These are phyloP conservation scores for Huntiella omanensis DNA, from an alignment of 2,329 filamentous ascomycete species.

Conservation along the genomic window DNA sequence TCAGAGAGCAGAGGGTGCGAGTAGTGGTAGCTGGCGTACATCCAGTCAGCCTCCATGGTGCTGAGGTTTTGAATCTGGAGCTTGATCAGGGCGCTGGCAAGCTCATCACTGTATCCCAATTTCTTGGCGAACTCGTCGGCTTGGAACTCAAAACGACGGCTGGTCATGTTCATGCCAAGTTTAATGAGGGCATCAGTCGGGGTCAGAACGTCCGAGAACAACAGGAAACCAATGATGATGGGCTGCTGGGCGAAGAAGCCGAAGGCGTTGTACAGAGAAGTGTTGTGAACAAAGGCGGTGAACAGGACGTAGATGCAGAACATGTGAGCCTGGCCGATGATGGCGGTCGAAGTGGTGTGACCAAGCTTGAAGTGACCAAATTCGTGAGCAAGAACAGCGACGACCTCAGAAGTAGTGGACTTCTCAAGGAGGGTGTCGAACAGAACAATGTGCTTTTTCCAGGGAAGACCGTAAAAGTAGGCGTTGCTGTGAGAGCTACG, in stretches of 20 bases:
- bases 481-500: conserved; percentile 75
- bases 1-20: conserved; percentile 93
- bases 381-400: conserved; percentile 87
- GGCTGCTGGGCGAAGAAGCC: conserved; percentile 70
- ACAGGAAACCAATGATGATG: conserved; percentile 90
- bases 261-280: conserved; percentile 75
- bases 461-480: conserved; percentile 92
- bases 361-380: conserved; percentile 93
- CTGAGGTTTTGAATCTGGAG: conserved; percentile 96
- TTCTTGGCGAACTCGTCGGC: conserved; percentile 77
- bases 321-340: conserved; percentile 49
- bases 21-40: conserved; percentile 97
- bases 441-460: conserved; percentile 99
- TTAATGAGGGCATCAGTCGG: conserved; percentile 92
- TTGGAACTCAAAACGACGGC: conserved; percentile 87
- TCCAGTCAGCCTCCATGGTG: conserved; percentile 96
- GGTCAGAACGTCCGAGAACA: conserved; percentile 90
- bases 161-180: conserved; percentile 88
- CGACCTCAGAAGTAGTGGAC: conserved; percentile 77
- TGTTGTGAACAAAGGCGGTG: conserved; percentile 93
- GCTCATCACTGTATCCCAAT: conserved; percentile 66
- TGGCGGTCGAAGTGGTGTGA: conserved; percentile 44
- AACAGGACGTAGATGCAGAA: conserved; percentile 96
- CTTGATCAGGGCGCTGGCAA: conserved; percentile 81
- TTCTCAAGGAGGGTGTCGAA: conserved; percentile 97